Evolutionary conservation across 495 filamentous ascomycete species (phyloP).

Genomic region (Podospora appendiculata): DNA sequence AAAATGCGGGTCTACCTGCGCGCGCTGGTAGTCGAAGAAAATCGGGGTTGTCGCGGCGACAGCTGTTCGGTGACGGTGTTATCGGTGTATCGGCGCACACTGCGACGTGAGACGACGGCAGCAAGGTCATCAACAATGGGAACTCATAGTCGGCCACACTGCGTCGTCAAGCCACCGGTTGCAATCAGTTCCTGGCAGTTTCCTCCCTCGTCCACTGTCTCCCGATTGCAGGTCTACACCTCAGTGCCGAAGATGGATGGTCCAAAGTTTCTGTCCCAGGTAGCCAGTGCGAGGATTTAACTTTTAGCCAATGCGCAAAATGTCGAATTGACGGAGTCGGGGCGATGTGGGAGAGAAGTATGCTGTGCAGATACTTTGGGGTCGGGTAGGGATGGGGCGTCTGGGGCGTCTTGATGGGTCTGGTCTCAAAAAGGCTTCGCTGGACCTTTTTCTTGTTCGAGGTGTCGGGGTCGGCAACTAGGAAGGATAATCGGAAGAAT

Average conservation of each 20-base stretch:
- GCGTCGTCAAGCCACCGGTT: conserved; percentile 12
- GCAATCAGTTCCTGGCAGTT: neutral
- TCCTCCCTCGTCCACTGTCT: neutral
- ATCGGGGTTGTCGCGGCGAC: neutral
- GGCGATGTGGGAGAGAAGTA: neutral
- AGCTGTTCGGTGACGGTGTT: conserved; percentile 2
- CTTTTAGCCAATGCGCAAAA: conserved; percentile 6
- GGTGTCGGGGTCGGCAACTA: too few species aligned
- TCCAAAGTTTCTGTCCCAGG: conserved; percentile 1
- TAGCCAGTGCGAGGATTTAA: conserved; percentile 5
- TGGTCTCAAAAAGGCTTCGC: too few species aligned
- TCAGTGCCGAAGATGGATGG: too few species aligned
- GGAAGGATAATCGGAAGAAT: conserved; percentile 20
- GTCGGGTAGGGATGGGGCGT: too few species aligned
- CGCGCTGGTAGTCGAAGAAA: neutral
- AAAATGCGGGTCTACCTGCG: neutral
- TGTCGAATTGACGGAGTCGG: conserved; percentile 9
- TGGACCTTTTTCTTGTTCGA: too few species aligned
- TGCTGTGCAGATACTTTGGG: neutral
- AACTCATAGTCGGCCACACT: conserved; percentile 27
- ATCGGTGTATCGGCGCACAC: neutral
- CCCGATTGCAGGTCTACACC: neutral
- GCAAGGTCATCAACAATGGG: conserved; percentile 21
- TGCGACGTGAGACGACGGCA: conserved; percentile 15
- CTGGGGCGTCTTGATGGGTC: neutral